Evolutionary conservation across 108 stramenopile species (phyloP), one percentile per base, ranked within the genome.

Genomic region (Nannochloropsis oceanica): DNA sequence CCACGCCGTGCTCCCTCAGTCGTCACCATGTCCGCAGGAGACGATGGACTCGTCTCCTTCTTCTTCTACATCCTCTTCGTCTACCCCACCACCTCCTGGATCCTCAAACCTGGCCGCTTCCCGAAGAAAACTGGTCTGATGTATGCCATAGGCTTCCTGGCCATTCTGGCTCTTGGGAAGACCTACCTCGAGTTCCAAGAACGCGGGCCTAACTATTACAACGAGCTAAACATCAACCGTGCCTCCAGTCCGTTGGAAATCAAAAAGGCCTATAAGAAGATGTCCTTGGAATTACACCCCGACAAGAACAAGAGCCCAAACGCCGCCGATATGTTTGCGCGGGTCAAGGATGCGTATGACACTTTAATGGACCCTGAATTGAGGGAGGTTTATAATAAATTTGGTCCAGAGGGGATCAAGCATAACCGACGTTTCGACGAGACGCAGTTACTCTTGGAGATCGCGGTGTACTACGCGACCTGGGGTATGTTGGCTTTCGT

Each of bases 41-140:
- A 95, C 81, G 92, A 93, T 42, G 93, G 95, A 80, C 92, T 98
- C 50, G 89, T 92, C n/a, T 94, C 95, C 79, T 97, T 98, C 89
- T 96, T 98, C 92, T 96, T 98, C 82, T 98, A 97, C 86, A 92
- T 94, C 34, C 93, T 97, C 85, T 95, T 98, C 83, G 95, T 98
- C 11, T 96, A 97, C 90, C 97, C 97, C n/a, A 92, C 94, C 80
- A 96, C 95, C 27, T 93, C 95, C 81, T 98, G 96, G 96, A 96
- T 98, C 80, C 91, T 98, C 44, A 92, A 93, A n/a, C 96, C 97
- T 10, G 95, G 95, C 43, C 91, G 96, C 80, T 96, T 98, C 86
- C 92, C 94, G 87, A 93, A 95, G 82, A 92, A 93, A 85, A 94
- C 94, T 91, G 94, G 94, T 46, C 95, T 97, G 83, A 91, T 95